Evolutionary conservation across 352 stramenopile species (phyloP).

Genomic region (Pythium folliculosum): DNA sequence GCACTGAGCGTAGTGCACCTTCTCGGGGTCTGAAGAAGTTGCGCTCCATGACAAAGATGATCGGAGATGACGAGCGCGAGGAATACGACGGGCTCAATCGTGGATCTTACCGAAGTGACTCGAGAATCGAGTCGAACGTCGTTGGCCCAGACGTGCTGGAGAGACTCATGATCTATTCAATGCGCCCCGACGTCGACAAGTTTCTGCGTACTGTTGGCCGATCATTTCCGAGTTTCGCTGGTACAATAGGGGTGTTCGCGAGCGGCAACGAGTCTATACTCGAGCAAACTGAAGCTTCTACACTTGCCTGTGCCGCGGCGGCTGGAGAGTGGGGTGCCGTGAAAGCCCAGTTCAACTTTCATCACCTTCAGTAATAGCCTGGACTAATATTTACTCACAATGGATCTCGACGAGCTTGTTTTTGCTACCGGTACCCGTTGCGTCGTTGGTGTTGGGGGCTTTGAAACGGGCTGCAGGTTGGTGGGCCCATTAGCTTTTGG

Average conservation of each 20-base stretch:
- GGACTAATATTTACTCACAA: conserved; percentile 21
- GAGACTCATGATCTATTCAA: conserved; percentile 30
- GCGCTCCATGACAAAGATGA: conserved; percentile 17
- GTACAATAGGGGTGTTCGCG: conserved; percentile 31
- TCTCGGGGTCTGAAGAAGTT: conserved; percentile 12
- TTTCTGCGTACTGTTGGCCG: conserved; percentile 24
- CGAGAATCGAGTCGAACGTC: background rate
- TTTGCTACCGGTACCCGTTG: background rate
- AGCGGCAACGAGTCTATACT: conserved; percentile 25
- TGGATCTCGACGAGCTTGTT: conserved; percentile 2
- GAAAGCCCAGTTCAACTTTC: conserved; percentile 21
- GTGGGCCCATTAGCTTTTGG: background rate
- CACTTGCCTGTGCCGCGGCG: conserved; percentile 5
- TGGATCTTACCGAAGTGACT: conserved; percentile 7
- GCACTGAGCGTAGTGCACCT: background rate
- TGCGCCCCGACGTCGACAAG: conserved; percentile 30
- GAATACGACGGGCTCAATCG: background rate
- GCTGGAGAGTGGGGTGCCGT: conserved; percentile 9
- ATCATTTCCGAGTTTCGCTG: conserved; percentile 25
- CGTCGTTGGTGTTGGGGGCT: background rate
- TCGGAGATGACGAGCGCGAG: background rate
- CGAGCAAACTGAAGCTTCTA: conserved; percentile 4
- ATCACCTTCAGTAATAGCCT: conserved; percentile 5
- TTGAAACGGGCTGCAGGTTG: background rate
- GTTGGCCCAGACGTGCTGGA: conserved; percentile 30